These are phyloP conservation scores for Hanseniaspora vineae DNA, from an alignment of 805 yeast genomes.

Conservation along the genomic window DNA sequence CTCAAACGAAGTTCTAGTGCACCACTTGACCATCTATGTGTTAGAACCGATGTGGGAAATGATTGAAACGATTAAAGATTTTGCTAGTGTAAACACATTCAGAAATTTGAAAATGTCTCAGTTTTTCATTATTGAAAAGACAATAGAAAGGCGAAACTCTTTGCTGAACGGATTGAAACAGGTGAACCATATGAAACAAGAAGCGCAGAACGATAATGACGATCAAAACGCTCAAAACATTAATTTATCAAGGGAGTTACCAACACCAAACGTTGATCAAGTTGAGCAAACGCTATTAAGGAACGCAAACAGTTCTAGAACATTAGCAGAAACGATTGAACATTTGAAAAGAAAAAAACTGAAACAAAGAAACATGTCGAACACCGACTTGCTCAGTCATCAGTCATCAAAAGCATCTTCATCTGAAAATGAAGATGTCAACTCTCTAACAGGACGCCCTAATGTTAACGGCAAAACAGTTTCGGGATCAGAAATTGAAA, in stretches of 20 bases:
- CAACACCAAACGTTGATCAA: not conserved
- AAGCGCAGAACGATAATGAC: slow-evolving; percentile 22
- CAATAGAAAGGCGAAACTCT: slow-evolving; percentile 24
- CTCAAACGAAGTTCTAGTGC: slow-evolving; percentile 30
- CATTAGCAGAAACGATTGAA: slow-evolving; percentile 5
- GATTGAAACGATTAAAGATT: slow-evolving; percentile 21
- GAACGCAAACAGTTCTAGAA: slow-evolving; percentile 22
- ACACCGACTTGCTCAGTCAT: too few species aligned
- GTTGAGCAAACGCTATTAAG: slow-evolving; percentile 23
- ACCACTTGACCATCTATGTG: slow-evolving; percentile 21
- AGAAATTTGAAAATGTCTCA: slow-evolving; percentile 46
- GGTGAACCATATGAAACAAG: slow-evolving; percentile 27
- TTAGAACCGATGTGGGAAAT: slow-evolving; percentile 28
- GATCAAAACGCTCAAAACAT: not conserved
- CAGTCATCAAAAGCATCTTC: not conserved
- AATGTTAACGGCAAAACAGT: too few species aligned
- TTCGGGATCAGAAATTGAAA: slow-evolving; percentile 18
- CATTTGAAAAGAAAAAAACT: slow-evolving; percentile 9
- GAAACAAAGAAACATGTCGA: too few species aligned
- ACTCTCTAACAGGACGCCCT: too few species aligned
- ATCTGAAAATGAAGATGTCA: not conserved
- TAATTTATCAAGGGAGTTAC: slow-evolving; percentile 7
- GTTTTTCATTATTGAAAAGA: slow-evolving; percentile 28
- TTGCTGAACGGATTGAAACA: slow-evolving; percentile 22
- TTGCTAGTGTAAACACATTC: slow-evolving; percentile 39